phyloP scores from a whole-genome alignment of 2,329 filamentous ascomycete genomes.

The Keithomyces neogunnii region DNA sequence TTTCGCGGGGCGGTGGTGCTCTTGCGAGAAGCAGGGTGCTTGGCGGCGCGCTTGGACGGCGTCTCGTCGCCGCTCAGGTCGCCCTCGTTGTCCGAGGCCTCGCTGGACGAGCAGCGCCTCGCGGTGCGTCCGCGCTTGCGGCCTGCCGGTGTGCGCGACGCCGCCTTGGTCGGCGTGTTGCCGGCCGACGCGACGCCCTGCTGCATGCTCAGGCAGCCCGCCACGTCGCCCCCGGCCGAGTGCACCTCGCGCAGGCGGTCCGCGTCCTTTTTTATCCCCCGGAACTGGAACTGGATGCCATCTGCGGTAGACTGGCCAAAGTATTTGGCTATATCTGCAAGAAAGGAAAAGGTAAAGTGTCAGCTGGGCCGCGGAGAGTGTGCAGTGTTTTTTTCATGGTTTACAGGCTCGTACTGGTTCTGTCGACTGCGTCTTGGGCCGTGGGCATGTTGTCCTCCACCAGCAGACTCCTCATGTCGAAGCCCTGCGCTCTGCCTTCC shows the following conservation, averaged over 20 bases:
- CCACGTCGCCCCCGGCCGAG: constrained; percentile 36
- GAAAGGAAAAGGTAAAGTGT: too few species aligned
- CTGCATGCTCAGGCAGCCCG: constrained; percentile 25
- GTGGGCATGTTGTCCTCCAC: constrained; percentile 27
- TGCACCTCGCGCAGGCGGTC: constrained; percentile 36
- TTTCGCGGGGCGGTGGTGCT: constrained; percentile 15
- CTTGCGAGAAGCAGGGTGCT: constrained; percentile 13
- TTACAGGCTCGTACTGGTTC: constrained; percentile 27
- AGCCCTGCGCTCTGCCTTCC: constrained; percentile 22
- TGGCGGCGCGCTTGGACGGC: constrained; percentile 24
- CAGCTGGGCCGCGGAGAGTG: too few species aligned
- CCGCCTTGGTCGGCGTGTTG: constrained; percentile 15
- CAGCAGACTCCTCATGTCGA: constrained; percentile 35
- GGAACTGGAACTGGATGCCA: constrained; percentile 54
- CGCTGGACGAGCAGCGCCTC: constrained; percentile 16
- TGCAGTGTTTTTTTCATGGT: too few species aligned
- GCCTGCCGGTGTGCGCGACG: constrained; percentile 8
- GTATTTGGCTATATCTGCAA: constrained; percentile 47
- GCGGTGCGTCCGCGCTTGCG: constrained; percentile 17
- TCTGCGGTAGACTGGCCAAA: constrained; percentile 50
- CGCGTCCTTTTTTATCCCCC: constrained; percentile 44
- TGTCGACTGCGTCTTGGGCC: constrained; percentile 29
- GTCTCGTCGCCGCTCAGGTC: constrained; percentile 18
- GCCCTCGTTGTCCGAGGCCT: constrained; percentile 16
- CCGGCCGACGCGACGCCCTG: constrained; percentile 2